These are phyloP conservation scores for Brassica balearica DNA, from an alignment of 441 rosid species.

Conservation along the genomic window DNA sequence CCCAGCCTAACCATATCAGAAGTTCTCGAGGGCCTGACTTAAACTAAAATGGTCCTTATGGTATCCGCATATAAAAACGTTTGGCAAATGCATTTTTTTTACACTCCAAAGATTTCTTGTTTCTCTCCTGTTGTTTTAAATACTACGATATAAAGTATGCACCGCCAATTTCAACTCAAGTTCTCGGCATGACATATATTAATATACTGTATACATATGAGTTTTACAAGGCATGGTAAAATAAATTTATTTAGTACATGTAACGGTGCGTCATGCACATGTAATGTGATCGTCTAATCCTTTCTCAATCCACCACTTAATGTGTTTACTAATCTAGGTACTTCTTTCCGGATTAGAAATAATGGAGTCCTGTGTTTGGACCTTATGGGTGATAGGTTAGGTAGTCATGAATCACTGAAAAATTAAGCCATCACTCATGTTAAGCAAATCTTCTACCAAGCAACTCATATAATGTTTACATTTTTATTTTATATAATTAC, in stretches of 20 bases:
- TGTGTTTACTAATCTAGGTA: not conserved
- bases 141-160: not conserved
- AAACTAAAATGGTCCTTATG: not conserved
- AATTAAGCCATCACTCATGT: slow-evolving; percentile 12
- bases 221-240: not conserved
- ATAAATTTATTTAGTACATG: not conserved
- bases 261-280: slow-evolving; percentile 37
- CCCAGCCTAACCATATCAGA: not conserved
- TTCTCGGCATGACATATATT: not conserved
- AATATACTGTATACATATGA: not conserved
- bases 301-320: not conserved
- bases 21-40: not conserved
- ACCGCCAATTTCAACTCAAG: not conserved
- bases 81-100: not conserved
- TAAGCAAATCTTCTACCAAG: slow-evolving; percentile 36
- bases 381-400: slow-evolving; percentile 39
- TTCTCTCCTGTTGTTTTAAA: not conserved
- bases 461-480: slow-evolving; percentile 7
- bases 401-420: slow-evolving; percentile 29
- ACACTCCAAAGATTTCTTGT: not conserved
- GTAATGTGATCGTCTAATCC: slow-evolving; percentile 35
- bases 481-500: not conserved
- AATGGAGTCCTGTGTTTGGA: slow-evolving; percentile 21
- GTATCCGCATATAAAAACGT: not conserved
- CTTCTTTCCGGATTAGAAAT: not conserved